A percentile compares a stretch with the other conserved stretches of the same genome.
Conservation (phyloP, 1,284 basidiomycete genomes). For the Phylloporus gajari region DNA sequence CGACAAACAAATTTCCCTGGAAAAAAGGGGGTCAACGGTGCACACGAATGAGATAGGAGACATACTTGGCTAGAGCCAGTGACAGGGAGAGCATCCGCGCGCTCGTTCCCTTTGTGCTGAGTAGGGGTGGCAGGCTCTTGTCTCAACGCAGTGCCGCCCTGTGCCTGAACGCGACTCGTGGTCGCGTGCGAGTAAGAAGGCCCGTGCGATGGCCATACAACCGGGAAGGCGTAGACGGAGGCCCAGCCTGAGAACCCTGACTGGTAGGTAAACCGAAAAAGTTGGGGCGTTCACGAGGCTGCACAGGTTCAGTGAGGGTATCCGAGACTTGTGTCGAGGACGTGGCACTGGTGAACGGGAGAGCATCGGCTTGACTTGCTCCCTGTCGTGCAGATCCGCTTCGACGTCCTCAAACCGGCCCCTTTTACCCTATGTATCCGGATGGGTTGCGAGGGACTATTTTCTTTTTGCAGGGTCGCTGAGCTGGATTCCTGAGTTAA, state of each 20-base stretch:
- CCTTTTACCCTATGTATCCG: too few relatives aligned
- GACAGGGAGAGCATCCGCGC: conserved; percentile 13
- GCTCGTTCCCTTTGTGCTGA: conserved; percentile 36
- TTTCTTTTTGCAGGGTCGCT: too few relatives aligned
- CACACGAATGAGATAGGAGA: background rate
- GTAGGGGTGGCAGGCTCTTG: conserved; percentile 34
- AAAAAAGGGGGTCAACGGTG: background rate
- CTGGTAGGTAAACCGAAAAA: conserved; percentile 29
- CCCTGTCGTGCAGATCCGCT: conserved; percentile 23
- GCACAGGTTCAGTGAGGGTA: background rate
- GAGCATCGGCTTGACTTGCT: conserved; percentile 8
- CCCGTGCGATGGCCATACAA: too few relatives aligned
- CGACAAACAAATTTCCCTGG: conserved; percentile 31
- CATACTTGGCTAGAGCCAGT: conserved; percentile 16
- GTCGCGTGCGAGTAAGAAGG: conserved; percentile 52
- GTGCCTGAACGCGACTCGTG: background rate
- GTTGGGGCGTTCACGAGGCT: conserved; percentile 11
- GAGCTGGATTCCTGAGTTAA: too few relatives aligned
- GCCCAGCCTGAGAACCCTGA: too few relatives aligned
- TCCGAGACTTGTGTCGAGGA: conserved; percentile 4
- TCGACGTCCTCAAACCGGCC: conserved; percentile 15
- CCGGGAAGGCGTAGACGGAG: too few relatives aligned
- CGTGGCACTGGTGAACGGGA: conserved; percentile 28
- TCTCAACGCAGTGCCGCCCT: background rate
- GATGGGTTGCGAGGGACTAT: background rate